Conservation (phyloP, 441 rosid genomes). For the Dalechampia spathulata region DNA sequence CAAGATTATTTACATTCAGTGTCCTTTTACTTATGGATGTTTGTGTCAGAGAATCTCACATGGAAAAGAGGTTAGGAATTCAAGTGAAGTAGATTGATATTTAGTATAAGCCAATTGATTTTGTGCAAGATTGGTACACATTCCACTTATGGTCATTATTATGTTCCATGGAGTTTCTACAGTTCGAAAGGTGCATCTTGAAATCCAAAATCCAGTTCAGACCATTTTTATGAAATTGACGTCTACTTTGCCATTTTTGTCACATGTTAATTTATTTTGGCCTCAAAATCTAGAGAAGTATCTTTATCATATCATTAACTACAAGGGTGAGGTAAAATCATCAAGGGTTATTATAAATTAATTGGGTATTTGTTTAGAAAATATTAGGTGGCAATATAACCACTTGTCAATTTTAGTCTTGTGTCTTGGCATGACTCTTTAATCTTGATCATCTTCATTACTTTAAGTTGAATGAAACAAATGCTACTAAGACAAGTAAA, state of each 20-base stretch:
- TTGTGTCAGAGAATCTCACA: too few relatives aligned
- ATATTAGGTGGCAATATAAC: neutral
- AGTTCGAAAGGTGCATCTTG: neutral
- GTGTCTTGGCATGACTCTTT: too few relatives aligned
- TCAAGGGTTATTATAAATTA: neutral
- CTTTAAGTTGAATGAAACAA: too few relatives aligned
- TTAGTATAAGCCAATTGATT: too few relatives aligned
- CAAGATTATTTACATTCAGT: neutral
- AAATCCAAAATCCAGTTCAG: neutral
- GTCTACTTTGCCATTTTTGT: neutral
- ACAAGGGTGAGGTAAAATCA: neutral
- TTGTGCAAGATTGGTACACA: too few relatives aligned
- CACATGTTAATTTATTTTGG: slow-evolving; percentile 2
- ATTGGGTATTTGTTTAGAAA: neutral
- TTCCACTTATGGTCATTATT: too few relatives aligned
- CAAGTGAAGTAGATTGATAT: too few relatives aligned
- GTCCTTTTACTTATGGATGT: neutral
- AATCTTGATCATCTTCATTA: too few relatives aligned
- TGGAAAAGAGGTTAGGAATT: too few relatives aligned
- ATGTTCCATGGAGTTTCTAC: too few relatives aligned
- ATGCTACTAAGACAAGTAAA: too few relatives aligned
- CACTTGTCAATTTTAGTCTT: neutral
- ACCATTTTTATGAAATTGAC: neutral
- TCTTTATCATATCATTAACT: neutral
- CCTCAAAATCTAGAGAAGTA: neutral